Percentiles rank a stretch among this genome's conserved stretches.
Conservation (phyloP, 306 rosid genomes). For the Ormosia emarginata region DNA sequence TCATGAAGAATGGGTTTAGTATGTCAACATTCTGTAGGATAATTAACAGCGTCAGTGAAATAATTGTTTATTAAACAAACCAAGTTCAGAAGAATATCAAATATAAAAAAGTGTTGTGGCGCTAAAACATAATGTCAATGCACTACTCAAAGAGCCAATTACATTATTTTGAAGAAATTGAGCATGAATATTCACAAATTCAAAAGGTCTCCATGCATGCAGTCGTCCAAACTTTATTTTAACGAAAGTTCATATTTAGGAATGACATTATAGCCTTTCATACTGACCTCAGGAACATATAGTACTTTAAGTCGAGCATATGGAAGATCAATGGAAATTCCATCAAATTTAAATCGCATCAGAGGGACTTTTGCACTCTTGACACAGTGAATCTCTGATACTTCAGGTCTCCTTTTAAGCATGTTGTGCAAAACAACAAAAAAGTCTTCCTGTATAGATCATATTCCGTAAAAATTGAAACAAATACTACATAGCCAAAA, state of each 20-base stretch:
- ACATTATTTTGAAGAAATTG: slow-evolving; percentile 2
- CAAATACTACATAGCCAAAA: not conserved
- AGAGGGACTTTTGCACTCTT: slow-evolving; percentile 52
- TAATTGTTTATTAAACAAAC: not conserved
- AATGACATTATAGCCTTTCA: not conserved
- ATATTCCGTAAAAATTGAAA: not conserved
- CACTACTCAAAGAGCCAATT: not conserved
- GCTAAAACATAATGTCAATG: not conserved
- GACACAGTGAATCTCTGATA: slow-evolving; percentile 38
- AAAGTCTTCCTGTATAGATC: slow-evolving; percentile 42
- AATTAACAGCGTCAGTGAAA: not conserved
- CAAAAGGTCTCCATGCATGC: not conserved
- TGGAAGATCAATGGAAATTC: slow-evolving; percentile 48
- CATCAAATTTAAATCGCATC: slow-evolving; percentile 46
- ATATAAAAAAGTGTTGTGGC: not conserved
- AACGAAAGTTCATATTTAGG: not conserved
- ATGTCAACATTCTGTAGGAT: slow-evolving; percentile 39
- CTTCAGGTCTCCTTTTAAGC: slow-evolving; percentile 40
- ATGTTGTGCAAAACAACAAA: slow-evolving; percentile 36
- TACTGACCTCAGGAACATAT: slow-evolving; percentile 48
- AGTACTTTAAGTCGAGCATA: slow-evolving; percentile 33
- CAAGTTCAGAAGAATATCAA: not conserved
- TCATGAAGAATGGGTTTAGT: slow-evolving; percentile 38
- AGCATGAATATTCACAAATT: not conserved
- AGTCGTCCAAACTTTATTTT: not conserved